Evolutionary conservation across 2,329 filamentous ascomycete genomes (phyloP).

Genomic region (Neurospora crassa): DNA sequence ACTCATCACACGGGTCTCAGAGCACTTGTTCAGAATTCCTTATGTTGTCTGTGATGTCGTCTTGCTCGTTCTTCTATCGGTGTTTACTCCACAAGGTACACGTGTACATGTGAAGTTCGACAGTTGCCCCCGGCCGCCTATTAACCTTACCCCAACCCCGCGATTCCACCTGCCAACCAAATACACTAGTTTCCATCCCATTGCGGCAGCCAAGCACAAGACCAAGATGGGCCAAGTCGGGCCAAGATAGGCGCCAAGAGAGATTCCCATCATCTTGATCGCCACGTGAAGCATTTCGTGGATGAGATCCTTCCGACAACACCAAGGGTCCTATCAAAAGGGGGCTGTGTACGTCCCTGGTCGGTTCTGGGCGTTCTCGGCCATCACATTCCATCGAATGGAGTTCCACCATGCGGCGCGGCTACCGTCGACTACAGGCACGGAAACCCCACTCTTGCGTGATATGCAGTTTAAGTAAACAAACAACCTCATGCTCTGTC

Average conservation of each 20-base stretch:
- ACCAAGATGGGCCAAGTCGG: constrained; percentile 1
- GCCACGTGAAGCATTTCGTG: constrained; percentile 1
- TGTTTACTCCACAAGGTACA: neutral
- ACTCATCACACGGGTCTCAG: neutral
- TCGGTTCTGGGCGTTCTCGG: neutral
- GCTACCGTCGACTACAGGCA: neutral
- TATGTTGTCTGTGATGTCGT: neutral
- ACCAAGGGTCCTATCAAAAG: constrained; percentile 6
- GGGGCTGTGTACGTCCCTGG: neutral
- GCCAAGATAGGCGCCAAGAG: neutral
- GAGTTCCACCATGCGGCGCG: neutral
- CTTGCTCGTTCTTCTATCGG: neutral
- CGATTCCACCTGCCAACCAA: neutral
- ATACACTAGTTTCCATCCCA: neutral
- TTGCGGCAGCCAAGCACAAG: neutral
- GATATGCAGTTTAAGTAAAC: neutral
- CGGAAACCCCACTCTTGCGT: neutral
- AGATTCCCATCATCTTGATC: neutral
- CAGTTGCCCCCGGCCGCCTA: too few relatives aligned
- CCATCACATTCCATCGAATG: neutral
- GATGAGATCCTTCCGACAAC: neutral
- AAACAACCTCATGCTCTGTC: neutral
- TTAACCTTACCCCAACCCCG: neutral
- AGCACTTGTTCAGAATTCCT: neutral
- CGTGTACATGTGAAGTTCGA: too few relatives aligned